Evolutionary conservation across 2,329 filamentous ascomycete genomes (phyloP).

Genomic region (Lachnum nothofagi): DNA sequence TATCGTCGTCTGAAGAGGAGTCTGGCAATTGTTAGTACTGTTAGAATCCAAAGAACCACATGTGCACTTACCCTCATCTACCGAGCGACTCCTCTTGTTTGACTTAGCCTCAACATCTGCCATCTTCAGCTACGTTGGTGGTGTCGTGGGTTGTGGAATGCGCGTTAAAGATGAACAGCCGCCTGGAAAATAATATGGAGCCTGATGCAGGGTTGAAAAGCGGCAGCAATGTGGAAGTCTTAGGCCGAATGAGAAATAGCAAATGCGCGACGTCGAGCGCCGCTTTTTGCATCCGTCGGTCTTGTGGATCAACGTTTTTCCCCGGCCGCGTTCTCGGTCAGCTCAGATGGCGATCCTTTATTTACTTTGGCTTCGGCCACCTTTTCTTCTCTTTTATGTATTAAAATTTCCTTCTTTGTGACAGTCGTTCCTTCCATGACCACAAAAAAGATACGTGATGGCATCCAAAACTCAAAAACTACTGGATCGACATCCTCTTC

Average conservation of each 20-base stretch:
- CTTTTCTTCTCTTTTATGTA: background rate
- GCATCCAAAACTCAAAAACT: constrained; percentile 15
- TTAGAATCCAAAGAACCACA: background rate
- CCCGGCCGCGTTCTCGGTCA: no score
- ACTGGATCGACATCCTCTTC: constrained; percentile 55
- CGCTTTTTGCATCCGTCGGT: no score
- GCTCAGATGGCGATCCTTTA: background rate
- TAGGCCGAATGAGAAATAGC: no score
- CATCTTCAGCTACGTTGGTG: constrained; percentile 32
- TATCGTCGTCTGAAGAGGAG: constrained; percentile 78
- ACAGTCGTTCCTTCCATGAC: constrained; percentile 3
- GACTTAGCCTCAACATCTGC: constrained; percentile 35
- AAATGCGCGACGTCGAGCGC: no score
- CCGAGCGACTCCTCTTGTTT: constrained; percentile 53
- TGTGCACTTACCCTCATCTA: constrained; percentile 32
- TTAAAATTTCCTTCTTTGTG: background rate
- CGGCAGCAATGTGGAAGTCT: no score
- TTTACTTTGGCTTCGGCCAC: no score
- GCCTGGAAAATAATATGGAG: no score
- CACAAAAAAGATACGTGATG: constrained; percentile 6
- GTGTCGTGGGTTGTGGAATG: no score
- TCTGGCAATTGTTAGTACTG: constrained; percentile 19
- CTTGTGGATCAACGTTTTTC: no score
- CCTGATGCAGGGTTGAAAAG: no score
- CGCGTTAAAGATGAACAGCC: no score